phyloP scores from a whole-genome alignment of 2,329 filamentous ascomycete species.

The Boeremia exigua region DNA sequence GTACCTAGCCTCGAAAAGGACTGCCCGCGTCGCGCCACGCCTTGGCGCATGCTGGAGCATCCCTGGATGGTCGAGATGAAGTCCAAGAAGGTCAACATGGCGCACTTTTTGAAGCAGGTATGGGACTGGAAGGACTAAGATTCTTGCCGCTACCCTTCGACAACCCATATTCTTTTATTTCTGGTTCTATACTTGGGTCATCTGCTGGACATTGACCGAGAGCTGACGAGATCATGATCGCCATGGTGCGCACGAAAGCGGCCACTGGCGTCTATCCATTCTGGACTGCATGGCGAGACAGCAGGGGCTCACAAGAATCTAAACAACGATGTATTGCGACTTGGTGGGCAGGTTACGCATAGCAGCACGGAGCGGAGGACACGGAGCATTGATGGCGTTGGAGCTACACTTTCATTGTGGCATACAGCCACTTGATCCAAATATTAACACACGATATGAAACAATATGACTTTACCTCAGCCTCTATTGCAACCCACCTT shows the following conservation, averaged over 20 bases:
- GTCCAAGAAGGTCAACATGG: slow-evolving; percentile 96
- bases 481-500: background rate
- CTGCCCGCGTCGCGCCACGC: slow-evolving; percentile 81
- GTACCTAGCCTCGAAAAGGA: slow-evolving; percentile 86
- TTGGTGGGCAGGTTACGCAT: slow-evolving; percentile 6
- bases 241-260: background rate
- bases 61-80: slow-evolving; percentile 99
- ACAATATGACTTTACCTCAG: slow-evolving; percentile 1
- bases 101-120: slow-evolving; percentile 88
- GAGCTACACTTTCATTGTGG: slow-evolving; percentile 27
- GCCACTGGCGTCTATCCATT: background rate
- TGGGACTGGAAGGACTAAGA: slow-evolving; percentile 89
- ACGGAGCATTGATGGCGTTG: slow-evolving; percentile 43
- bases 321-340: slow-evolving; percentile 5
- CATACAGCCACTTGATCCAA: slow-evolving; percentile 25
- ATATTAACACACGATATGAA: slow-evolving; percentile 21
- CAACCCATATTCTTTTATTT: slow-evolving; percentile 24
- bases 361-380: slow-evolving; percentile 15
- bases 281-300: background rate
- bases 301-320: slow-evolving; percentile 4
- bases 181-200: slow-evolving; percentile 36
- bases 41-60: slow-evolving; percentile 99
- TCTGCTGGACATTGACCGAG: slow-evolving; percentile 45
- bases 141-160: slow-evolving; percentile 4
- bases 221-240: slow-evolving; percentile 18